A percentile compares a stretch with the other conserved stretches of the same genome.
These are phyloP conservation scores for Xeromyces bisporus DNA, from an alignment of 495 filamentous ascomycete genomes.

Conservation along the genomic window DNA sequence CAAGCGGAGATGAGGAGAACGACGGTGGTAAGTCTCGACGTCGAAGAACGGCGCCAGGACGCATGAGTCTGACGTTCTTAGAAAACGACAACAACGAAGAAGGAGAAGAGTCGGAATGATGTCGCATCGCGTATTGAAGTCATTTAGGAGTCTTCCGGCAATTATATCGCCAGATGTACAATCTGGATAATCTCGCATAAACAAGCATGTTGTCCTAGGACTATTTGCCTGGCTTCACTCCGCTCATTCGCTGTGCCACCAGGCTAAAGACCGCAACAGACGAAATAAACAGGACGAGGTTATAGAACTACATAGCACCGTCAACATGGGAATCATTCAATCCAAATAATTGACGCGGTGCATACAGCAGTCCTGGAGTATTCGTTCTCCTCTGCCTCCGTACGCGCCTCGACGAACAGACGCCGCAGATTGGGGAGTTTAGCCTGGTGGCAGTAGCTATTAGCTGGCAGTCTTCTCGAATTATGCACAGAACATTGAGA, in stretches of 20 bases:
- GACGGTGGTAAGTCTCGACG: slow-evolving; percentile 17
- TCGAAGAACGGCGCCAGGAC: slow-evolving; percentile 25
- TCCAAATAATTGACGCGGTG: too few relatives aligned
- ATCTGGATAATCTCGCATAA: slow-evolving; percentile 5
- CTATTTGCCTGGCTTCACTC: slow-evolving; percentile 22
- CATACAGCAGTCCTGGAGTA: slow-evolving; percentile 81
- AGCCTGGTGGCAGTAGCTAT: too few relatives aligned
- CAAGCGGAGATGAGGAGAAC: slow-evolving; percentile 25
- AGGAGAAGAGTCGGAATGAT: slow-evolving; percentile 37
- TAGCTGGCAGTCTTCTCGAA: too few relatives aligned
- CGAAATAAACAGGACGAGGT: slow-evolving; percentile 86
- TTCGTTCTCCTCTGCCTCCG: slow-evolving; percentile 84
- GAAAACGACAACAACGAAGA: too few relatives aligned
- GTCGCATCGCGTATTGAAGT: not conserved
- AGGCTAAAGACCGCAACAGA: slow-evolving; percentile 87
- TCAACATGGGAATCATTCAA: slow-evolving; percentile 1
- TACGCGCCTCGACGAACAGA: slow-evolving; percentile 87
- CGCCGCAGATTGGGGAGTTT: slow-evolving; percentile 90
- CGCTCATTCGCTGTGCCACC: slow-evolving; percentile 59
- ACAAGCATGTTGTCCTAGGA: too few relatives aligned
- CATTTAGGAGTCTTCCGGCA: too few relatives aligned
- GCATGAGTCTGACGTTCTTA: slow-evolving; percentile 37
- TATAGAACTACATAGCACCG: slow-evolving; percentile 61
- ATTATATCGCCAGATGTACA: not conserved
- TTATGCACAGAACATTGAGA: too few relatives aligned